A percentile compares a stretch with the other conserved stretches of the same genome.
Evolutionary conservation across 768 basidiomycete species (phyloP).

Genomic region (Mycena filopes): DNA sequence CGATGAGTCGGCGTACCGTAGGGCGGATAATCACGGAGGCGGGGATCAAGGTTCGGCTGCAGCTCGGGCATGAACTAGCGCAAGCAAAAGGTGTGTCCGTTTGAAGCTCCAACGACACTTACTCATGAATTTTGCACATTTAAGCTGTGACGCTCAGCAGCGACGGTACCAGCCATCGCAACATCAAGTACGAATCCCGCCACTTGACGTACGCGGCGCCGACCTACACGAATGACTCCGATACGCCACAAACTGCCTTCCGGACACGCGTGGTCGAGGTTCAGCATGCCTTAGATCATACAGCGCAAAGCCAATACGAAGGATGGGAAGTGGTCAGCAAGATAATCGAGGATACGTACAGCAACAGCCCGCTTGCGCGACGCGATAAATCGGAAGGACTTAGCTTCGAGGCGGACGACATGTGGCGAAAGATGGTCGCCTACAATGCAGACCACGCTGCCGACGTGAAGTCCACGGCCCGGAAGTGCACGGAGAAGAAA

Average conservation of each 20-base stretch:
- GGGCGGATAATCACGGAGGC: neutral
- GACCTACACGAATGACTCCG: constrained; percentile 4
- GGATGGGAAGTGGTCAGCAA: constrained; percentile 24
- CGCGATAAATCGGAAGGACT: too few relatives aligned
- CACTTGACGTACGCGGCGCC: constrained; percentile 22
- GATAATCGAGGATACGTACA: constrained; percentile 1
- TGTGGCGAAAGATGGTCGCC: neutral
- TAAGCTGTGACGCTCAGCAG: constrained; percentile 1
- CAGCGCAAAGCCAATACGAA: constrained; percentile 33
- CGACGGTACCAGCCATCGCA: constrained; percentile 30
- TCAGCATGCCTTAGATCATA: constrained; percentile 28
- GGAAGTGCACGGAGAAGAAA: neutral
- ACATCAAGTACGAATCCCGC: constrained; percentile 24
- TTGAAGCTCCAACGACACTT: neutral
- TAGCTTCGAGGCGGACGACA: too few relatives aligned
- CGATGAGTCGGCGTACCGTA: neutral
- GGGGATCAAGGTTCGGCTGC: neutral
- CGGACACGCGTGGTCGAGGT: constrained; percentile 19
- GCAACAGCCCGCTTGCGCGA: too few relatives aligned
- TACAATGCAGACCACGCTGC: neutral
- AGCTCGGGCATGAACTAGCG: constrained; percentile 3
- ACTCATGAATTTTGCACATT: neutral
- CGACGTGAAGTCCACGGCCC: neutral
- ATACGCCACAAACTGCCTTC: neutral
- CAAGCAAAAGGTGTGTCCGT: neutral